Evolutionary conservation across 1,284 basidiomycete genomes (phyloP).

Genomic region (Lentinus polychrous): DNA sequence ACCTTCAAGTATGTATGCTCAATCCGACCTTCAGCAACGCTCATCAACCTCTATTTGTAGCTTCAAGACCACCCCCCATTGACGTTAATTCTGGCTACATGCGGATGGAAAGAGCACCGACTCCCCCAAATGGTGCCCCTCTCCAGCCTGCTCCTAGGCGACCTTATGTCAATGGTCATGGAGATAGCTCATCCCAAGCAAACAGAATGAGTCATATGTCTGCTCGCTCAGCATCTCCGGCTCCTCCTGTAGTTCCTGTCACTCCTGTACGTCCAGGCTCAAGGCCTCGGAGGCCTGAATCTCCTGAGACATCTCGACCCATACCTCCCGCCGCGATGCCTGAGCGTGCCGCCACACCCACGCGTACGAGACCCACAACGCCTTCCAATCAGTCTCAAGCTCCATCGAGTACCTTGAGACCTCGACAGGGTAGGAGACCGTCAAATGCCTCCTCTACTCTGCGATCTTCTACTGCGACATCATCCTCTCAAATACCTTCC

Average conservation of each 20-base stretch:
- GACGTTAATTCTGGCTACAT: constrained; percentile 5
- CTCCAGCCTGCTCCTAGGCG: constrained; percentile 20
- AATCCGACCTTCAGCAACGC: constrained; percentile 1
- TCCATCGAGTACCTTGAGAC: constrained; percentile 25
- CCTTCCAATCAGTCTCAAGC: constrained; percentile 19
- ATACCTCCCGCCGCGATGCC: constrained; percentile 7
- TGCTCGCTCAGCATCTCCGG: constrained; percentile 11
- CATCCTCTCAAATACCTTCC: constrained; percentile 21
- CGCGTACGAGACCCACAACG: constrained; percentile 18
- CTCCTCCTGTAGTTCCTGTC: constrained; percentile 8
- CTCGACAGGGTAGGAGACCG: constrained; percentile 28
- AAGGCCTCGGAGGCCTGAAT: constrained; percentile 17
- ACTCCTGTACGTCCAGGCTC: constrained; percentile 14
- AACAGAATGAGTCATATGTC: constrained; percentile 15
- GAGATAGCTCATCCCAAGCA: constrained; percentile 12
- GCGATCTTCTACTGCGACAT: constrained; percentile 17
- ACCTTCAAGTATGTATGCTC: neutral
- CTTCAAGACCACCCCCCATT: constrained; percentile 21
- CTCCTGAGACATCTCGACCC: constrained; percentile 20
- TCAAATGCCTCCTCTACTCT: constrained; percentile 27
- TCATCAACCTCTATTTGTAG: constrained; percentile 15
- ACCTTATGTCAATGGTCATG: constrained; percentile 17
- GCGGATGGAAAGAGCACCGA: constrained; percentile 26
- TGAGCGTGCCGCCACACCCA: constrained; percentile 16
- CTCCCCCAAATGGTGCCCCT: constrained; percentile 23